Base-by-base conservation (phyloP, 345 rosid species). In the Acer saccharum region DNA sequence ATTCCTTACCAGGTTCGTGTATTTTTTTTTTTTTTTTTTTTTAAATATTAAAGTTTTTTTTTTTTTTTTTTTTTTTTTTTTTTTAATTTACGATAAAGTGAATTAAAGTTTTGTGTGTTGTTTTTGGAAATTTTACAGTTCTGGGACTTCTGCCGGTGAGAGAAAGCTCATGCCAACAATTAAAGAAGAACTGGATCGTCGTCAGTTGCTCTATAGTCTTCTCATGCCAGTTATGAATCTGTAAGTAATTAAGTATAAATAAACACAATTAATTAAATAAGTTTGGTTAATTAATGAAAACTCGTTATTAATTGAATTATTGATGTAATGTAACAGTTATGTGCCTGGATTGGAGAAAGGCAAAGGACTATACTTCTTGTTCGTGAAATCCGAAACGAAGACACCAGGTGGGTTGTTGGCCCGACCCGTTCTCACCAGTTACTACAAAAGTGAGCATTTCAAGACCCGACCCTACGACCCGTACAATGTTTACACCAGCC, bases 171-270 rank as follows among this genome's bases (percentile, higher is more conserved):
- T 96, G 99, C 99, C 99, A 1, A 91, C 99, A 32, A 96, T 94
- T 81, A 80, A 58, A 54, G 98, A 94, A 84, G 99, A 96, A 86
- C 84, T 91, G 69, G 97, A 90, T 77, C 99, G 99, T 76, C 97
- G 98, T 25, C 96, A 89, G 80, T 79, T 84, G 68, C 89, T 96
- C 14, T 96, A 96, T 84, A 94, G 97, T 81, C 93, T 96, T 41
- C 93, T 96, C 70, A 91, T 90, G 95, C 99, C 99, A 23, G 98
- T 96, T 27, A 96, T 96, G 99, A 96, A 96, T 86, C 90, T 96
- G 97, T 96, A 85, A 79, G n/a, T n/a, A n/a, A n/a, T n/a, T n/a
- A n/a, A n/a, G 95, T 87, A 57, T 65, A 68, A 23, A 48, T 35
- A 32, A 76, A 27, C 2, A 62, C 17, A 46, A 4, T 0, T 4